Evolutionary conservation across 1,139 yeast species (phyloP).

Genomic region (Yamadazyma blattariae): DNA sequence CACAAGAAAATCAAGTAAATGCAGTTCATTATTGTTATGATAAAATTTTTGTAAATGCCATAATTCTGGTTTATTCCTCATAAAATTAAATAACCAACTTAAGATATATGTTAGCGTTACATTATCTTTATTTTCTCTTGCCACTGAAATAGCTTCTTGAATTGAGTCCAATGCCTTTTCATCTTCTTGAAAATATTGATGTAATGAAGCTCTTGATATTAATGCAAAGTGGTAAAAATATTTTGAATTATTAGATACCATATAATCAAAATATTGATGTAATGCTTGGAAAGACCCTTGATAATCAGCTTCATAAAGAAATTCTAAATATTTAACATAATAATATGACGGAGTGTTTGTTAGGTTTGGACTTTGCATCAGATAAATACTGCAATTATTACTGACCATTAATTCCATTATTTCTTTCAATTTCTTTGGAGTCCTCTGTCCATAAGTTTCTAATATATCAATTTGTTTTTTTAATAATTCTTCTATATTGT

Average conservation of each 20-base stretch:
- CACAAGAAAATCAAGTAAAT: conserved; percentile 61
- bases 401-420: conserved; percentile 47
- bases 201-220: conserved; percentile 72
- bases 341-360: conserved; percentile 58
- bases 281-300: conserved; percentile 70
- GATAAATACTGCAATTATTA: conserved; percentile 37
- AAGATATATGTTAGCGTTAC: conserved; percentile 72
- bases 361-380: conserved; percentile 46
- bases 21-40: conserved; percentile 47
- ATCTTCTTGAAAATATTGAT: conserved; percentile 72
- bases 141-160: conserved; percentile 85
- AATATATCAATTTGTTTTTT: conserved; percentile 56
- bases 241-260: conserved; percentile 67
- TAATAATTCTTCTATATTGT: conserved; percentile 51
- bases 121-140: conserved; percentile 80
- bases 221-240: conserved; percentile 80
- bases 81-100: conserved; percentile 74
- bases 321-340: conserved; percentile 63
- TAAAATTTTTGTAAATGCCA: conserved; percentile 41
- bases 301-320: conserved; percentile 61
- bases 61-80: conserved; percentile 63
- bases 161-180: conserved; percentile 77
- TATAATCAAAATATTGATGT: conserved; percentile 83
- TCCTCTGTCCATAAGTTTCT: conserved; percentile 52
- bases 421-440: conserved; percentile 44